Evolutionary conservation across 352 stramenopile species (phyloP).

Genomic region (Phytophthora chlamydospora): DNA sequence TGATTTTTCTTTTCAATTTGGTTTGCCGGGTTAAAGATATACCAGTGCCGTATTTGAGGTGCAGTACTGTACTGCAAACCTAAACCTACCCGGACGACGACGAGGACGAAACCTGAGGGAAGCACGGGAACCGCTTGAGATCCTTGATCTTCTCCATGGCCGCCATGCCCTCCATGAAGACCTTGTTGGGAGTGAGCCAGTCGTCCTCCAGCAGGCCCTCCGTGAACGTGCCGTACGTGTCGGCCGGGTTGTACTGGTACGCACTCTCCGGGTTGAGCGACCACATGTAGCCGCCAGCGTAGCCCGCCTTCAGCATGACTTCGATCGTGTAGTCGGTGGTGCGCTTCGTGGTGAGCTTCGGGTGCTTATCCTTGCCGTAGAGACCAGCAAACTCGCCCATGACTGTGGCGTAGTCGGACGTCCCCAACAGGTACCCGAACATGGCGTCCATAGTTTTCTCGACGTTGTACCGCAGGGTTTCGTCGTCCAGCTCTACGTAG

Average conservation of each 20-base stretch:
- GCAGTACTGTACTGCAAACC: no score
- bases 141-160: slow-evolving; percentile 56
- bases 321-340: slow-evolving; percentile 69
- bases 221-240: slow-evolving; percentile 62
- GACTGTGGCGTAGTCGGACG: slow-evolving; percentile 55
- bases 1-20: no score
- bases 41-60: no score
- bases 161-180: slow-evolving; percentile 61
- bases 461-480: slow-evolving; percentile 53
- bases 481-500: slow-evolving; percentile 56
- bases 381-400: slow-evolving; percentile 71
- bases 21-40: no score
- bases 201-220: slow-evolving; percentile 73
- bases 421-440: slow-evolving; percentile 59
- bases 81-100: slow-evolving; percentile 15
- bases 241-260: slow-evolving; percentile 73
- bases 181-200: slow-evolving; percentile 70
- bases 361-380: slow-evolving; percentile 57
- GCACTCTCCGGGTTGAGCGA: slow-evolving; percentile 73
- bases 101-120: slow-evolving; percentile 32
- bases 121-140: slow-evolving; percentile 70
- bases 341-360: slow-evolving; percentile 57
- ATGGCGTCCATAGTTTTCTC: slow-evolving; percentile 63
- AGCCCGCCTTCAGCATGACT: slow-evolving; percentile 54
- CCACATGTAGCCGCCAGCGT: slow-evolving; percentile 78